These are phyloP conservation scores for Metahyphopichia silvanorum DNA, from an alignment of 805 yeast genomes.

Conservation along the genomic window DNA sequence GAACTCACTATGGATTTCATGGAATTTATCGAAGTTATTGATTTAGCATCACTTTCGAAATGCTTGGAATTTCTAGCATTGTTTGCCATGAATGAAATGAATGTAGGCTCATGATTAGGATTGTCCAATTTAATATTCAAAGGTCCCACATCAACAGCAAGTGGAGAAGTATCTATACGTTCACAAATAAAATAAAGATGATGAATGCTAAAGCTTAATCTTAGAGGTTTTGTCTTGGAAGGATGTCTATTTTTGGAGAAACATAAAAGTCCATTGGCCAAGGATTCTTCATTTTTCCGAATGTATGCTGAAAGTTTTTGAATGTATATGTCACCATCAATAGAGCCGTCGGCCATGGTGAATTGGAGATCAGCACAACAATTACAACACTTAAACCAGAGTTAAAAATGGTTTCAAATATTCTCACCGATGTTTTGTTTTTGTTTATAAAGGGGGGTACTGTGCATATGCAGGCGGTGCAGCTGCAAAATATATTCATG, in stretches of 20 bases:
- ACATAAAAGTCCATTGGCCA: conserved; percentile 56
- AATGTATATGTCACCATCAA: conserved; percentile 57
- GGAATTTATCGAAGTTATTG: conserved; percentile 57
- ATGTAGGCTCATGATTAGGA: conserved; percentile 51
- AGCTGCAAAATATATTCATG: too few relatives aligned
- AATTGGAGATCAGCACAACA: too few relatives aligned
- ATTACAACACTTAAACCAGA: too few relatives aligned
- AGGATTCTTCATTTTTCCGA: conserved; percentile 53
- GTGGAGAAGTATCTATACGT: conserved; percentile 47
- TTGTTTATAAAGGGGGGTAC: too few relatives aligned
- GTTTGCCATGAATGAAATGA: conserved; percentile 57
- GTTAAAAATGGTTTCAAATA: too few relatives aligned
- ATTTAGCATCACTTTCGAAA: conserved; percentile 42
- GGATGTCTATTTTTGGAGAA: conserved; percentile 39
- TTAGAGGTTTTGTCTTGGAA: conserved; percentile 44
- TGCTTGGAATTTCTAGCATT: conserved; percentile 44
- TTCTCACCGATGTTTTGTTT: too few relatives aligned
- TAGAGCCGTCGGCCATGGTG: conserved; percentile 34
- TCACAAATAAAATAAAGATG: conserved; percentile 63
- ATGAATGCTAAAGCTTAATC: conserved; percentile 58
- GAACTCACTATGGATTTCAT: conserved; percentile 48
- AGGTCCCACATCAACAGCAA: conserved; percentile 57
- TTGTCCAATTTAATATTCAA: conserved; percentile 57
- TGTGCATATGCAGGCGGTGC: too few relatives aligned
- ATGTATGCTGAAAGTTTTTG: conserved; percentile 53